These are phyloP conservation scores for Monosporozyma unispora DNA, from an alignment of 805 yeast genomes.

Conservation along the genomic window DNA sequence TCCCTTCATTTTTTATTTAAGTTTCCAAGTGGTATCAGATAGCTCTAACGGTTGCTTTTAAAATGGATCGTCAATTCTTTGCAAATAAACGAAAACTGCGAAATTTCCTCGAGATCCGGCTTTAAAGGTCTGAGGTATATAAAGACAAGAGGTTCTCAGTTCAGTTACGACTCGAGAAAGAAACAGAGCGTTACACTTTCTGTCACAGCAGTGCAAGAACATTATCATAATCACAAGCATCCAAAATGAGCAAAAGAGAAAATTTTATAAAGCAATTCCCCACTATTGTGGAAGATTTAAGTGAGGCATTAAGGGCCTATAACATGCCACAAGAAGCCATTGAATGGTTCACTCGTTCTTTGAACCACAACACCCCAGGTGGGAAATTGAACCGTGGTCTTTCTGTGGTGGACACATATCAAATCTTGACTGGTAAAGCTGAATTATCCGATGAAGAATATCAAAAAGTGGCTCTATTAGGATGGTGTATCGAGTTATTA, in stretches of 20 bases:
- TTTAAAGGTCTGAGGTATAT: no score
- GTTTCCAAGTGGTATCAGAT: no score
- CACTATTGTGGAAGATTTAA: constrained; percentile 64
- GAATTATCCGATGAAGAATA: constrained; percentile 49
- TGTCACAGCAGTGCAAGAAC: no score
- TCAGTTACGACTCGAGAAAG: no score
- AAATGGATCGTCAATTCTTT: no score
- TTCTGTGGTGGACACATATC: constrained; percentile 89
- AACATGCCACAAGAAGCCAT: constrained; percentile 83
- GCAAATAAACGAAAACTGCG: neutral
- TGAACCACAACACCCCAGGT: constrained; percentile 87
- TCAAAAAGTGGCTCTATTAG: constrained; percentile 76
- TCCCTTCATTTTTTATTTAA: no score
- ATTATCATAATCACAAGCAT: no score
- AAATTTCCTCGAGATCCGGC: neutral
- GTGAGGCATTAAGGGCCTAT: constrained; percentile 49
- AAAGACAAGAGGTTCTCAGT: no score
- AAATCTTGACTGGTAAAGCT: constrained; percentile 55
- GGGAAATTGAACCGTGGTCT: constrained; percentile 96
- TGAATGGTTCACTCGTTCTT: constrained; percentile 66
- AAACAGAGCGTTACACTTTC: neutral
- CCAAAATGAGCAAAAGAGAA: constrained; percentile 28
- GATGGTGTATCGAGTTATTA: constrained; percentile 90
- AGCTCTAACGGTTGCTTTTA: neutral
- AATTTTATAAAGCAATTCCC: constrained; percentile 66